Evolutionary conservation across 495 filamentous ascomycete genomes (phyloP), one percentile per base, ranked within the genome.

Genomic region (Collariella sp.): DNA sequence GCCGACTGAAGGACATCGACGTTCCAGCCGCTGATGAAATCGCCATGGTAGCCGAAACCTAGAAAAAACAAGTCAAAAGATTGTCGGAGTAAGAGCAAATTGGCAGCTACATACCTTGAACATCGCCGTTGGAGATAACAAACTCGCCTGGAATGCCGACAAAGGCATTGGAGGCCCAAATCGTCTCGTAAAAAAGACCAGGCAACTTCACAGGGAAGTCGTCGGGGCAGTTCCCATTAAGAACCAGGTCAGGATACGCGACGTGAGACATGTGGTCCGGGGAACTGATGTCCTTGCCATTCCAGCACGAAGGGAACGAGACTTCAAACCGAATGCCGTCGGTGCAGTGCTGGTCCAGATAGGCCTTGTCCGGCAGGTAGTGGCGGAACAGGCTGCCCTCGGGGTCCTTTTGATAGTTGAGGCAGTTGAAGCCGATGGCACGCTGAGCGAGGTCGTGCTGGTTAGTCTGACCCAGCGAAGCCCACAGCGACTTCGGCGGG

Each of bases 301-400:
- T 86, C 87, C 88, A 95, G 79, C 90, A 96, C 0, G 86, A 88
- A 10, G 90, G 90, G 72, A 96, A 96, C 79, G 88, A 84, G 48
- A 96, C 67, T 65, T 96, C 89, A 36, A 90, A 70, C 29, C 90
- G 82, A 42, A 96, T 60, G 10, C 90, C 90, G 58, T 93, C 79
- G 0, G 63, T 62, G 64, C 90, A 95, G 61, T 91, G 79, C 36
- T 71, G 75, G 61, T 95, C 88, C 26, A 94, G 74, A 58, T 76
- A 93, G 1, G 68, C 68, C 76, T 95, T 93, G 51, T 85, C 79
- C 0, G 91, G 91, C 60, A 97, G 42, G 61, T 78, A 83, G 65
- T 93, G 88, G 41, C 91, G 86, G 47, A 77, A 83, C n/a, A 95
- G 72, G 15, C 88, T 83, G 0, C 76, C 73, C 63, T 96, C 89